Evolutionary conservation across 257 asterid species (phyloP), one percentile per base, ranked within the genome.

Genomic region (Scutellaria barbata): DNA sequence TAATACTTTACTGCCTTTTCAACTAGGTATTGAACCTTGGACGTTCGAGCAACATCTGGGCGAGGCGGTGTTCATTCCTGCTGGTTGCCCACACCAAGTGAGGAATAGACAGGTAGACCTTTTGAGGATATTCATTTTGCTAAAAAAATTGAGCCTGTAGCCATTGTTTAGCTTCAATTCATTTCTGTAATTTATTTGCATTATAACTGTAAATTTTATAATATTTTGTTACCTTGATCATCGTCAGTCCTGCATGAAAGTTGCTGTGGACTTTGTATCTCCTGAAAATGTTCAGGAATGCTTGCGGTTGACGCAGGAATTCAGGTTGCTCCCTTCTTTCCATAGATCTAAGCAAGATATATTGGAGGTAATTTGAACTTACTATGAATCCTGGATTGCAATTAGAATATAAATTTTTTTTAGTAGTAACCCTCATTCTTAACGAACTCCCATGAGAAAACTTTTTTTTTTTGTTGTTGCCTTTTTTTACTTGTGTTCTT

Each of bases 81-180:
- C 91, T 41, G 96, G 96, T 14, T 91, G 96, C 80, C 97, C 97
- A 7, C 96, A 89, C 74, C 97, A 91, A 92, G 96, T 88, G 74
- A 81, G 98, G 67, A 89, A 92, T 76, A 72, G 86, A 63, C 85
- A 86, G 93, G 96, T 89, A 59, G 17, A 10, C 9, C 50, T 52
- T 66, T 18, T 72, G 17, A 54, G 12, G 50, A 16, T 14, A 16
- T 73, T 5, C 43, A 14, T 14, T 42, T 10, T 25, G 66, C 14
- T 7, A 4, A 17, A 20, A 40, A 22, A 52, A 17, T 3, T 25
- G 7, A 25, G 17, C 25, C 47, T 30, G 9, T 8, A 22, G 30
- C 13, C 57, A 64, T 10, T 66, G 41, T 2, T 10, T 30, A 66
- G 48, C 50, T 50, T 35, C 37, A 8, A 14, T n/a, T 42, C 9